Percentiles rank a stretch among this genome's conserved stretches.
Conservation (phyloP, 2,329 filamentous ascomycete genomes). For the Botryotinia convoluta region DNA sequence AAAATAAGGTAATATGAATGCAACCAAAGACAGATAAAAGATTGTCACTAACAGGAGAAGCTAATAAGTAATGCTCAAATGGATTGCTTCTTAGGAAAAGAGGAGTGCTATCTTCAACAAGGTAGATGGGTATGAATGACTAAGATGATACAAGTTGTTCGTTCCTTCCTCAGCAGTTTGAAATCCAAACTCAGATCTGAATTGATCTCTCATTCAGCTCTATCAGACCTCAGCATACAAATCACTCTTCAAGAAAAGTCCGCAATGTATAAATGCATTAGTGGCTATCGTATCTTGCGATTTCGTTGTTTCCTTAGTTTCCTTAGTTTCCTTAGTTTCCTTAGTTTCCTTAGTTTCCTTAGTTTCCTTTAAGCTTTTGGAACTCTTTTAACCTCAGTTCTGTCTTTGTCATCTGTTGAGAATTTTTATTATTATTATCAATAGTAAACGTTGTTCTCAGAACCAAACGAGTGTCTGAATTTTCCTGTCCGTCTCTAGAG, state of each 20-base stretch:
- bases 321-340: too few species aligned
- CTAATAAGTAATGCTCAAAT: too few species aligned
- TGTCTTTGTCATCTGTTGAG: background rate
- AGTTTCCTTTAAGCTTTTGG: background rate
- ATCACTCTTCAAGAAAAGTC: background rate
- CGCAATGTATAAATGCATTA: rapidly evolving
- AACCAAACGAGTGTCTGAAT: background rate
- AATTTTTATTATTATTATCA: background rate
- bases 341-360: too few species aligned
- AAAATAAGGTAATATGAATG: too few species aligned
- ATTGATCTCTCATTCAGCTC: background rate
- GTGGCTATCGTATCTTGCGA: background rate
- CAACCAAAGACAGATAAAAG: background rate
- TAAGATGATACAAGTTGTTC: background rate
- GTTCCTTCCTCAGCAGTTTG: background rate
- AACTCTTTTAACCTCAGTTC: background rate
- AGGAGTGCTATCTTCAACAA: background rate
- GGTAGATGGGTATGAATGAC: background rate
- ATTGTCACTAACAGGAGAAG: too few species aligned
- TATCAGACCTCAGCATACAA: background rate
- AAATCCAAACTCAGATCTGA: background rate
- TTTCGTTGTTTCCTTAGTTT: background rate
- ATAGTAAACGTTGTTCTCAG: background rate
- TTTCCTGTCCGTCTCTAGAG: background rate
- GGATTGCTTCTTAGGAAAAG: background rate